phyloP scores from a whole-genome alignment of 805 yeast genomes.

The Myxozyma geophila region DNA sequence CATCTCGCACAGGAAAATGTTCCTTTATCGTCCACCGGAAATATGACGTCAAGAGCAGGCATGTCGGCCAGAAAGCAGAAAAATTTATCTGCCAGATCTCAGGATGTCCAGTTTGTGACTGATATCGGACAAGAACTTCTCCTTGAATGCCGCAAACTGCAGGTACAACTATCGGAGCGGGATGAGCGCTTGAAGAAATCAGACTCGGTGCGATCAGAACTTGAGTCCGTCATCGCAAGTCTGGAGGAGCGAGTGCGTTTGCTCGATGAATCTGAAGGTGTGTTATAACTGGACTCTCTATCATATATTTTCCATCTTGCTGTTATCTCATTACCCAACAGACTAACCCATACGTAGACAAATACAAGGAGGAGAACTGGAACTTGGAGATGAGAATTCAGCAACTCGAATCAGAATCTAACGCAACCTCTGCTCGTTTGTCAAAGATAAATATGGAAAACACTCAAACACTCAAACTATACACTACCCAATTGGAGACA shows the following conservation, averaged over 20 bases:
- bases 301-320: no score
- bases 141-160: slow-evolving; percentile 45
- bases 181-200: slow-evolving; percentile 31
- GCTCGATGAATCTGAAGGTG: slow-evolving; percentile 38
- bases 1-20: slow-evolving; percentile 19
- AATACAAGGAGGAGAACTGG: slow-evolving; percentile 47
- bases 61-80: slow-evolving; percentile 23
- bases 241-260: slow-evolving; percentile 37
- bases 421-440: slow-evolving; percentile 35
- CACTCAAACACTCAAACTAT: slow-evolving; percentile 35
- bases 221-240: slow-evolving; percentile 32
- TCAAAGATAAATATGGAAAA: slow-evolving; percentile 39
- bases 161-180: slow-evolving; percentile 36
- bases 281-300: slow-evolving; percentile 20
- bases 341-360: slow-evolving; percentile 37
- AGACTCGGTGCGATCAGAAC: slow-evolving; percentile 34
- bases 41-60: neutral
- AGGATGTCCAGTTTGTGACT: slow-evolving; percentile 43
- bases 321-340: neutral
- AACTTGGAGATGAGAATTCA: slow-evolving; percentile 45
- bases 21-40: slow-evolving; percentile 9
- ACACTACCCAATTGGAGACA: slow-evolving; percentile 39
- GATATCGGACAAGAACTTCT: slow-evolving; percentile 44
- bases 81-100: slow-evolving; percentile 28
- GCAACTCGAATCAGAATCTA: slow-evolving; percentile 39